Evolutionary conservation across 2,329 filamentous ascomycete genomes (phyloP), one percentile per base, ranked within the genome.

Genomic region (Colletotrichum limetticola): DNA sequence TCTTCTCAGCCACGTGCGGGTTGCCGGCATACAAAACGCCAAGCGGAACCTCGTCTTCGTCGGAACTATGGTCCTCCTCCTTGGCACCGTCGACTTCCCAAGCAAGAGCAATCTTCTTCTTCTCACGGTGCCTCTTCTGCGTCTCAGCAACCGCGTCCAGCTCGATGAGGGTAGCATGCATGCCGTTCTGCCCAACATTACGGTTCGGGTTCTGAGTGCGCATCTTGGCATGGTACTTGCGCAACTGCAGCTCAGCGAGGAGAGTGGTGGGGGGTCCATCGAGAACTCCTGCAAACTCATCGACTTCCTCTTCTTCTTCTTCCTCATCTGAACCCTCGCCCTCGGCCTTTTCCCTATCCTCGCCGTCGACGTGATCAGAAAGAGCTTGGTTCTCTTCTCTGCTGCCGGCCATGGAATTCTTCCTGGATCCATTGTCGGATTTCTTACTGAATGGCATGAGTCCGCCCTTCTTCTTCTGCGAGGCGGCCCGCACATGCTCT

Each of bases 81-180:
- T 89, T 85, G 8, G 86, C 84, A 14, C 84, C 83, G 63, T 93
- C 92, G 7, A 49, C 42, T 82, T 98, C 95, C 97, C 97, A 99
- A 1, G 96, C 97, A 42, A 99, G 87, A 71, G 94, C 94, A 42
- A 98, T 91, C 71, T 92, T 93, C 78, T 93, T 94, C 69, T 89
- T 89, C 77, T 92, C 89, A 49, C 96, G 91, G 32, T 93, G 88
- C 75, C 92, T 91, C 76, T 92, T 92, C 80, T 98, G 94, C 28
- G 95, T 89, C 81, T 98, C 94, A 26, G 94, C 94, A 32, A 98
- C 94, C 0, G 95, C 93, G 79, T 99, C 96, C 76, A 98, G 89
- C 80, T 99, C 91, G 1, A 99, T 87, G 4, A 99, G 87, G 0
- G 97, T 99, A 16, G 94, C 94, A 75, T 97, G 94, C 88, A 97